These are phyloP conservation scores for Hysterium pulicare DNA, from an alignment of 2,329 filamentous ascomycete species.

Conservation along the genomic window DNA sequence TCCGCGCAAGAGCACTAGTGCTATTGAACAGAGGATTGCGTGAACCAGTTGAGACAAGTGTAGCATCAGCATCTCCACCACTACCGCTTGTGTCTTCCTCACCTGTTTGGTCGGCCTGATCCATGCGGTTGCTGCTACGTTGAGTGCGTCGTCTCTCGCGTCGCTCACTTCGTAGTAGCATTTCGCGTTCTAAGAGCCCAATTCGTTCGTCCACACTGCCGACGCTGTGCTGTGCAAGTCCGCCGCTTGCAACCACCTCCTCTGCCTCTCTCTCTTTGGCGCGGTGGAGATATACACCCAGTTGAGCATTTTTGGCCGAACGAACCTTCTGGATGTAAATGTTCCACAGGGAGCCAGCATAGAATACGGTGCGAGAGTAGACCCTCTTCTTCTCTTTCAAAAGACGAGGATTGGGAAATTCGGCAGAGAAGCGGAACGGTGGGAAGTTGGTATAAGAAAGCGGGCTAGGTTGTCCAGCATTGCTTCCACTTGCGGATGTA, in stretches of 20 bases:
- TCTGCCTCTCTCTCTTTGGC: slow-evolving; percentile 55
- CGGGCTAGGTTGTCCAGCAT: slow-evolving; percentile 35
- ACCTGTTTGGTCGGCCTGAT: slow-evolving; percentile 19
- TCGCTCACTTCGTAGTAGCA: slow-evolving; percentile 44
- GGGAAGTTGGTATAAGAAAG: slow-evolving; percentile 54
- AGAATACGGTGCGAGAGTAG: slow-evolving; percentile 58
- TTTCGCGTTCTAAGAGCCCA: slow-evolving; percentile 52
- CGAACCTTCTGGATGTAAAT: slow-evolving; percentile 61
- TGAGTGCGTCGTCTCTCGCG: slow-evolving; percentile 25
- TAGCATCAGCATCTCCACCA: slow-evolving; percentile 43
- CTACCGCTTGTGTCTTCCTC: slow-evolving; percentile 46
- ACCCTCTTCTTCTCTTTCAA: slow-evolving; percentile 59
- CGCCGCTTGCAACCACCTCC: slow-evolving; percentile 39
- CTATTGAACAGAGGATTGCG: slow-evolving; percentile 21
- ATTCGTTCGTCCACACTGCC: slow-evolving; percentile 53
- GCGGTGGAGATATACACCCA: slow-evolving; percentile 58
- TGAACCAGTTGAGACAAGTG: slow-evolving; percentile 24
- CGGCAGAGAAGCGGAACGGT: slow-evolving; percentile 57
- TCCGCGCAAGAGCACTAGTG: slow-evolving; percentile 14
- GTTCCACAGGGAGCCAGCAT: slow-evolving; percentile 58
- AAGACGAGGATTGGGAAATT: slow-evolving; percentile 55
- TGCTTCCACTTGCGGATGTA: slow-evolving; percentile 33
- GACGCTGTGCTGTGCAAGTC: slow-evolving; percentile 34
- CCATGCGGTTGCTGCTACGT: slow-evolving; percentile 18
- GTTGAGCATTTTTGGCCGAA: slow-evolving; percentile 53